A percentile compares a stretch with the other conserved stretches of the same genome.
These are phyloP conservation scores for Ricinus communis DNA, from an alignment of 345 rosid genomes.

Conservation along the genomic window DNA sequence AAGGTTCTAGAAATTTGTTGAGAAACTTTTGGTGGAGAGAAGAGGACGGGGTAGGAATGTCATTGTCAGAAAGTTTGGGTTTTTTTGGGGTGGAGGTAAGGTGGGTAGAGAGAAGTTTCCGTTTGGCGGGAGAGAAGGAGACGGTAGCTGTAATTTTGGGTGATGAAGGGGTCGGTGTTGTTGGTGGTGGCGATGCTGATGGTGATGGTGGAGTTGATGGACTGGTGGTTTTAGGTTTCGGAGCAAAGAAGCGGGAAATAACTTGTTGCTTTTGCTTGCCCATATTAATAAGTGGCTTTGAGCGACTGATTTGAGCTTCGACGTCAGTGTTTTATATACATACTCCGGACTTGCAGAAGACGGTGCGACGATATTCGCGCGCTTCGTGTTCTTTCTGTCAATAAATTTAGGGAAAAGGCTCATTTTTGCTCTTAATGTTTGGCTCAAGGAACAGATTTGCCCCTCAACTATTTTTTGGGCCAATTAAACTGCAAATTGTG, in stretches of 20 bases:
- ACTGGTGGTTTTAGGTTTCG: conserved; percentile 52
- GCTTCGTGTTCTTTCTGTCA: no score
- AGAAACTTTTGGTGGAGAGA: conserved; percentile 52
- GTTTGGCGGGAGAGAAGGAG: conserved; percentile 69
- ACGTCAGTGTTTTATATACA: background rate
- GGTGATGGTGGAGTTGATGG: conserved; percentile 30
- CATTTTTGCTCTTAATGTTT: no score
- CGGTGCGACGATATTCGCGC: no score
- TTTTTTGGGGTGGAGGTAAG: conserved; percentile 44
- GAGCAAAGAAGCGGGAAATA: conserved; percentile 86
- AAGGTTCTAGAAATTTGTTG: conserved; percentile 42
- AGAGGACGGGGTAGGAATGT: conserved; percentile 35
- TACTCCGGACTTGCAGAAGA: no score
- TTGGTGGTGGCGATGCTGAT: background rate
- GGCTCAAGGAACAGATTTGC: no score
- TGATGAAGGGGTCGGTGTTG: conserved; percentile 33
- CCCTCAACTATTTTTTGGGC: no score
- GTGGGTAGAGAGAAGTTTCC: conserved; percentile 62
- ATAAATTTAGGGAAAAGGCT: no score
- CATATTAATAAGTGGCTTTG: conserved; percentile 26
- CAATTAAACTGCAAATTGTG: no score
- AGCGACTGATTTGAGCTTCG: no score
- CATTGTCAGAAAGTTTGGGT: conserved; percentile 51
- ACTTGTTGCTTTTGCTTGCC: conserved; percentile 81
- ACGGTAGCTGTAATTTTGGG: conserved; percentile 65